Percentiles rank a stretch among this genome's conserved stretches.
Evolutionary conservation across 192 early-diverging fungal genomes (phyloP).

Genomic region (Oehlia diaphana): DNA sequence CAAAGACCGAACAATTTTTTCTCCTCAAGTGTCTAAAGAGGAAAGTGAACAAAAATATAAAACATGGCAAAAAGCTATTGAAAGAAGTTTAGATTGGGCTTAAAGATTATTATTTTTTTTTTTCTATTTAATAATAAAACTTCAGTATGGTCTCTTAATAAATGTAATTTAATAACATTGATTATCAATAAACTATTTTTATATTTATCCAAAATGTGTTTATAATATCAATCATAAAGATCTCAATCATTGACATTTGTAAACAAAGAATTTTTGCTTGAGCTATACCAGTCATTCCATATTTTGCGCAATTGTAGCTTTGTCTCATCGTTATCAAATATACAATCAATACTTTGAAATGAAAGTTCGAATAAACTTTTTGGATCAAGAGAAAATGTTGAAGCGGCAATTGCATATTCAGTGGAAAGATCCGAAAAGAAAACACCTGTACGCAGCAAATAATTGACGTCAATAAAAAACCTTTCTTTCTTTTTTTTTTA

Average conservation of each 20-base stretch:
- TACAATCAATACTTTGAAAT: constrained; percentile 41
- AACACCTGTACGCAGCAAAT: constrained; percentile 20
- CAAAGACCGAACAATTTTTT: constrained; percentile 48
- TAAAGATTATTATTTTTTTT: background rate
- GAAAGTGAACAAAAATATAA: constrained; percentile 61
- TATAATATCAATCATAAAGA: no score
- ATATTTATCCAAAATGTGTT: no score
- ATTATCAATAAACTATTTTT: no score
- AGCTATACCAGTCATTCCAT: constrained; percentile 1
- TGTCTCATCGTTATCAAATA: constrained; percentile 38
- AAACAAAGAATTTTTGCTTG: background rate
- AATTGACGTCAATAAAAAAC: background rate
- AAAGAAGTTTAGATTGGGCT: constrained; percentile 65
- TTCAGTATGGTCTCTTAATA: no score
- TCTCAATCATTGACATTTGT: background rate
- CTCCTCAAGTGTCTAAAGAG: constrained; percentile 46
- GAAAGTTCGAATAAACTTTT: constrained; percentile 44
- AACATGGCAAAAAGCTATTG: constrained; percentile 77
- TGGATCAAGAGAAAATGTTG: constrained; percentile 34
- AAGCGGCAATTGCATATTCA: constrained; percentile 40
- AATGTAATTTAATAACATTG: no score
- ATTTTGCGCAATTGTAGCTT: constrained; percentile 24
- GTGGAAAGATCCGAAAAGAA: constrained; percentile 41
- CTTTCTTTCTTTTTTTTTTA: background rate
- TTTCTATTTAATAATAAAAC: no score